Base-by-base conservation (phyloP, 495 filamentous ascomycete species). In the Bombardia bombarda region DNA sequence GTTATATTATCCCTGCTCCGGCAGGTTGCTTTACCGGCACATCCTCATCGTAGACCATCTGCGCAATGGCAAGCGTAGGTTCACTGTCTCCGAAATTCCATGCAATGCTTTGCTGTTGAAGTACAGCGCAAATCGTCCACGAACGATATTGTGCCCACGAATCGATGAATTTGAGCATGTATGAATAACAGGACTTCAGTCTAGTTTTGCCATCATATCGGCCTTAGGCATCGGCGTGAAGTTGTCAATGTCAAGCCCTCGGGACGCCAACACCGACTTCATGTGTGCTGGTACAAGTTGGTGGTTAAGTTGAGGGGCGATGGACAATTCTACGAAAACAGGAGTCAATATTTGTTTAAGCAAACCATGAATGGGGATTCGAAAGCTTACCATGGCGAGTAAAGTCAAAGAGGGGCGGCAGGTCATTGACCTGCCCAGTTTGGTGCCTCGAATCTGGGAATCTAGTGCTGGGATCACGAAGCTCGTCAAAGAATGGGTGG, bases 321-420 rank as follows among this genome's bases (percentile, higher is more conserved):
- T 96, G 14, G 92, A 99, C 42, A 99, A 79, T 76, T 99, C 92
- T n/a, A n/a, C n/a, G n/a, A n/a, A n/a, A n/a, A n/a, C n/a, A n/a
- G n/a, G n/a, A n/a, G n/a, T n/a, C n/a, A n/a, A n/a, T n/a, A n/a
- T n/a, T n/a, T n/a, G n/a, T n/a, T n/a, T n/a, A n/a, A n/a, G n/a
- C n/a, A n/a, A n/a, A n/a, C n/a, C n/a, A n/a, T n/a, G n/a, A n/a
- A n/a, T n/a, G n/a, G n/a, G n/a, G n/a, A n/a, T n/a, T n/a, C n/a
- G 30, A 3, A 20, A 12, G 8, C 80, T 61, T 76, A 96, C 92
- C 92, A 65, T 98, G 92, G 49, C 77, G 83, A 19, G 86, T 83
- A 67, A 97, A 98, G 61, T 98, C 83, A 63, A 96, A 98, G 33
- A 97, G 80, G 25, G 67, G 71, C 7, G 92, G 92, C 28, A 98